Evolutionary conservation across 1,284 basidiomycete genomes (phyloP), one percentile per base, ranked within the genome.

Genomic region (Ustanciosporium gigantosporum): DNA sequence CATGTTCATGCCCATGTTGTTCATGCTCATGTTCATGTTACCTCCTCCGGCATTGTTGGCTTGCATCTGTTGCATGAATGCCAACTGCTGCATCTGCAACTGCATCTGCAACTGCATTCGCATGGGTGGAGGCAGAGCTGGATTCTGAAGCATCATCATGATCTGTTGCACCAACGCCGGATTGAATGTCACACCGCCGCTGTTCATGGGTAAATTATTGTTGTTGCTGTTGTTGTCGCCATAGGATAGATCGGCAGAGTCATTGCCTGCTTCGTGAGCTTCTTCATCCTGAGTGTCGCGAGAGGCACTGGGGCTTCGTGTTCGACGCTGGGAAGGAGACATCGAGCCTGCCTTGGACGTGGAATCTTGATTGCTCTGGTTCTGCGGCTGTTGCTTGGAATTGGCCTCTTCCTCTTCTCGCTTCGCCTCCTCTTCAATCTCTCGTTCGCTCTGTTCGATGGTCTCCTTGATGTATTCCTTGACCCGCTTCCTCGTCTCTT

Each of bases 101-200:
- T 76, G 73, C 72, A 74, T 76, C 51, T 76, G 74, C 19, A 73
- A 49, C 47, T 74, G 70, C 68, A 74, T 73, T 19, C 70, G 60
- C 69, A 76, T 69, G 31, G 70, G 70, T 15, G 70, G 67, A 9
- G 74, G 73, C 22, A 76, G 46, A 19, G 66, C 55, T 4, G 74
- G 73, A 27, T 74, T 76, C 31, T 71, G 66, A 17, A 76, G 59
- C 68, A 73, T 73, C 61, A 69, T 66, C 59, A 74, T 69, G 27
- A 74, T 68, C 45, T 76, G 70, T 35, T 74, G 73, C 27, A 73
- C 66, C 35, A 68, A 37, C 38, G 61, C 58, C 5, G 71, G 71
- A 27, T 74, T 66, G 46, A 73, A 76, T 15, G 31, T 45, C 43
- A 56, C 50, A n/a, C 50, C 46, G 32, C 29, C 58, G n/a, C n/a